Evolutionary conservation across 2,329 filamentous ascomycete genomes (phyloP), one percentile per base, ranked within the genome.

Genomic region (Aotearoamyces nothofagi): DNA sequence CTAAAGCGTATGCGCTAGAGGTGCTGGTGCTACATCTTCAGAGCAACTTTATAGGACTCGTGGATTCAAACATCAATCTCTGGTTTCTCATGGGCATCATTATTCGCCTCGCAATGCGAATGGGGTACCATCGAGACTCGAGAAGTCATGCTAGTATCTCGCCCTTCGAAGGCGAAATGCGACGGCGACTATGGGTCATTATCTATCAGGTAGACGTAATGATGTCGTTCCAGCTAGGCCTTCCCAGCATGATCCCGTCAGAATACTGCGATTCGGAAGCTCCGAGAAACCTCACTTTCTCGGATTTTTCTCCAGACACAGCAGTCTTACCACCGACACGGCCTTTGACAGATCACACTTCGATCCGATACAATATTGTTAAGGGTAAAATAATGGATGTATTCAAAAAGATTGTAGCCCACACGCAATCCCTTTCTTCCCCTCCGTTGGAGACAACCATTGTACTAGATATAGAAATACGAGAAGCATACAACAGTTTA

Each of bases 141-240:
- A 57, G 51, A 38, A 58, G 61, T 39, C 44, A 31, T 12, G 55
- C 61, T 3, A 57, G 56, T 24, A 57, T 70, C 17, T 55, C 60
- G 2, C 49, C 60, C 0, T 69, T 63, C 31, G 56, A 66, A 27
- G 62, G 61, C 5, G 65, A 70, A 49, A 84, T 78, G 69, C 60
- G 71, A 35, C 59, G 72, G 17, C 57, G 73, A 32, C 46, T 62
- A 38, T 70, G 66, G 66, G 58, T 58, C 33, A 51, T 64, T 34
- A 57, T 60, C 9, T 49, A 57, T 11, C 66, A 74, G 42, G 56
- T 76, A 22, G 76, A 80, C 44, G 49, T 72, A 5, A 48, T 78
- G 4, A 70, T 75, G 17, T 68, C 70, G 1, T 77, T 75, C 42
- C 72, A 79, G 44, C 60, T 78, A 33, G 75, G 75, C 2, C 56